phyloP scores from a whole-genome alignment of 2,329 filamentous ascomycete genomes.

The Pseudopithomyces chartarum region DNA sequence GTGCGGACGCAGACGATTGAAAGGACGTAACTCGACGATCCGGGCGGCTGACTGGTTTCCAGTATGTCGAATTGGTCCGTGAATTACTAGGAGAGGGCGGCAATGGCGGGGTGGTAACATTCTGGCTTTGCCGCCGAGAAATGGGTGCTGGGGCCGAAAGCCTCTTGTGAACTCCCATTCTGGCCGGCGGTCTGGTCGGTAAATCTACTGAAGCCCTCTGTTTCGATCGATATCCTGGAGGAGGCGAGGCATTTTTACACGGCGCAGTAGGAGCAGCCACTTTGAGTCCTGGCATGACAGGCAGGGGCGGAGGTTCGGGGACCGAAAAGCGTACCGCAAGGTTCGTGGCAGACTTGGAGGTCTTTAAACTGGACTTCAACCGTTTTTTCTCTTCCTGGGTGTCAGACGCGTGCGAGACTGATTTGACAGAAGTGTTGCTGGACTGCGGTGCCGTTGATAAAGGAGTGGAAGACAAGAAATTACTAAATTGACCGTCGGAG shows the following conservation, averaged over 20 bases:
- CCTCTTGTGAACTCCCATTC: conserved; percentile 17
- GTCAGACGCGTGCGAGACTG: conserved; percentile 2
- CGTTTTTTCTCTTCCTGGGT: conserved; percentile 18
- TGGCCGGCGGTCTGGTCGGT: conserved; percentile 8
- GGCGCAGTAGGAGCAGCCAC: neutral
- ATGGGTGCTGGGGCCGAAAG: conserved; percentile 18
- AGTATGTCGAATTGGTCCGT: conserved; percentile 20
- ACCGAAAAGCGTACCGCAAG: conserved; percentile 32
- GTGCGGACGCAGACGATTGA: conserved; percentile 26
- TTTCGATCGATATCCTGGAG: neutral
- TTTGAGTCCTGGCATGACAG: conserved; percentile 4
- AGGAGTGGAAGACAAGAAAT: conserved; percentile 2
- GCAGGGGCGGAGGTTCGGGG: conserved; percentile 16
- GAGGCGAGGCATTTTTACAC: neutral
- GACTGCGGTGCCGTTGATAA: conserved; percentile 13
- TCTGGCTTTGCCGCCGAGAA: conserved; percentile 3
- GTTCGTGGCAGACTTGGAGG: conserved; percentile 24
- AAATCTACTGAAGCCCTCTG: neutral
- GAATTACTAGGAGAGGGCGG: conserved; percentile 7
- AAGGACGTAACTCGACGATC: conserved; percentile 25
- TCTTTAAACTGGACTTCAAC: conserved; percentile 29
- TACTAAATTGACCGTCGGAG: neutral
- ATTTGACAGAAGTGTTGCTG: conserved; percentile 22
- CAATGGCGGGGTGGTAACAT: conserved; percentile 7
- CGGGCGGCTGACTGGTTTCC: conserved; percentile 14